Evolutionary conservation across 2,329 filamentous ascomycete genomes (phyloP).

Genomic region (Fusarium sp.): DNA sequence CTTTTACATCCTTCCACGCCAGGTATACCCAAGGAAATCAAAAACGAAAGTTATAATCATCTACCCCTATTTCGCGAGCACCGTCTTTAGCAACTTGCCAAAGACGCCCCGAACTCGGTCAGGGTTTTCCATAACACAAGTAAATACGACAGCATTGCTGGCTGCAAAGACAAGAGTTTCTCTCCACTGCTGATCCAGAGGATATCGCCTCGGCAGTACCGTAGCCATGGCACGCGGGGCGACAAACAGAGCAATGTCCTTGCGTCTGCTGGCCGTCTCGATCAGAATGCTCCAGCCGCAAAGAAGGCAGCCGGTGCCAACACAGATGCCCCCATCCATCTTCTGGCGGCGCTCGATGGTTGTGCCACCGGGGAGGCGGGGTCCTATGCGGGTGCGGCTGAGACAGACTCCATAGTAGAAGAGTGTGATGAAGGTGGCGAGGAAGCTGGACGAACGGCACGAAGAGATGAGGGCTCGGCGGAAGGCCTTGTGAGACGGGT

Average conservation of each 20-base stretch:
- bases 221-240: slow-evolving; percentile 82
- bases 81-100: slow-evolving; percentile 68
- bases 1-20: background rate
- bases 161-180: slow-evolving; percentile 75
- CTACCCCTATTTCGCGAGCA: slow-evolving; percentile 55
- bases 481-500: slow-evolving; percentile 59
- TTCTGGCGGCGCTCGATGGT: slow-evolving; percentile 60
- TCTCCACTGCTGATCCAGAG: slow-evolving; percentile 71
- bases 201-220: slow-evolving; percentile 78
- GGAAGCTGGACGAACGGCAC: slow-evolving; percentile 79
- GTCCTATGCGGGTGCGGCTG: slow-evolving; percentile 78
- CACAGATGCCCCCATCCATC: slow-evolving; percentile 74
- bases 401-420: slow-evolving; percentile 92
- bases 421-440: slow-evolving; percentile 80
- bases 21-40: background rate
- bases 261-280: slow-evolving; percentile 73
- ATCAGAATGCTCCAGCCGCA: slow-evolving; percentile 87
- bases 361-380: slow-evolving; percentile 69
- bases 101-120: slow-evolving; percentile 75
- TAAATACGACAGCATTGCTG: slow-evolving; percentile 78
- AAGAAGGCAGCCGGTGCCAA: slow-evolving; percentile 77
- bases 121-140: slow-evolving; percentile 72
- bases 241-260: slow-evolving; percentile 85
- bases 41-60: background rate
- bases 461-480: slow-evolving; percentile 70